Base-by-base conservation (phyloP, 2,329 filamentous ascomycete species). In the Fusarium robinianum region DNA sequence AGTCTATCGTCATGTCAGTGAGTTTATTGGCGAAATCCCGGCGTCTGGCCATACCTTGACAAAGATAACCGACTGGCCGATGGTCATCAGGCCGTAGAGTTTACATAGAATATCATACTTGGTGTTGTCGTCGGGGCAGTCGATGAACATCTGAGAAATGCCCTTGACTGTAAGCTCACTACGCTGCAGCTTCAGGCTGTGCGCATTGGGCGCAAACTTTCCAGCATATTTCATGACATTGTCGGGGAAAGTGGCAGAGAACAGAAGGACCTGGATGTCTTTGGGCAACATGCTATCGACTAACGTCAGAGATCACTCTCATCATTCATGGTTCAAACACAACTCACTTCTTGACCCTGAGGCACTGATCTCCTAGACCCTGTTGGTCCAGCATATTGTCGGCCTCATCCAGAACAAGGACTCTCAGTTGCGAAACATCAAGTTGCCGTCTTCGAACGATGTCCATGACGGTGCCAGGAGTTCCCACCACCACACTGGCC, bases 331-430 rank as follows among this genome's bases (percentile, higher is more conserved):
- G n/a, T 8, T 16, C 16, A 18, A 5, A 11, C 11, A 3, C n/a
- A n/a, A 38, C 62, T 51, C 71, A 94, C 89, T 72, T 71, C 75
- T 95, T 96, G 59, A 96, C 89, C 57, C 91, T 84, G 60, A 90
- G 81, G 69, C 92, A 97, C 72, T 99, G 94, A 46, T 97, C 94
- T 38, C 94, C 94, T 41, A 99, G 77, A 37, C 94, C 92, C 71
- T 96, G 90, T 70, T 92, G 87, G 64, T 97, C 94, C 48, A 99
- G 75, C 94, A 99, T 99, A 73, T 96, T 97, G 73, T 99, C 94
- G 44, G 94, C 94, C 73, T 99, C 94, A 63, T 99, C 94, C 39
- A 99, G 79, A 42, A 96, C 92, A 49, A 99, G 79, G 7, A 95
- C 80, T 67, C 84, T 88, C 57, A 99, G 76, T 45, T 83, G 72